Conservation (phyloP, 2,329 filamentous ascomycete genomes). For the Juglanconis sp. region DNA sequence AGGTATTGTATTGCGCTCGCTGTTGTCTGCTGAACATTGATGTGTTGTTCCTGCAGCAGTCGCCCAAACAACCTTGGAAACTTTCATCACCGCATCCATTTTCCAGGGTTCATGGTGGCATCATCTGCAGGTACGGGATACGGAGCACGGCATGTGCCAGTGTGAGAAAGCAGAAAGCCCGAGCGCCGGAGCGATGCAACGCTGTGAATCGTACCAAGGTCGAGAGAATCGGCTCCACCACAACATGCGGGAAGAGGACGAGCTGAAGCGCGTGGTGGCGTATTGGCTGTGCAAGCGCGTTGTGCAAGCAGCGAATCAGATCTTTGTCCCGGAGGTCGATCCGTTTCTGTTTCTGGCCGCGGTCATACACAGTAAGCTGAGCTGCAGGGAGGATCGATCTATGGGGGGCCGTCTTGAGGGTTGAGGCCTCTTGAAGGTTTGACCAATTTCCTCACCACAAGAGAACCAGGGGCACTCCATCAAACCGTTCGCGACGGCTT, state of each 20-base stretch:
- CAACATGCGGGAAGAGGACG: too few relatives aligned
- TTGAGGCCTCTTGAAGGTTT: background rate
- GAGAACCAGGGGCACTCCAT: background rate
- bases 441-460: background rate
- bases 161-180: background rate
- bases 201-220: background rate
- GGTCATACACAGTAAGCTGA: too few relatives aligned
- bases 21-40: too few relatives aligned
- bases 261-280: too few relatives aligned
- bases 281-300: too few relatives aligned
- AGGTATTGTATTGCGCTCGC: background rate
- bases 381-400: too few relatives aligned
- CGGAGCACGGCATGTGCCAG: background rate
- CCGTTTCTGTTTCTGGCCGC: too few relatives aligned
- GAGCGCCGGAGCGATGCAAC: conserved; percentile 1
- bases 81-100: background rate
- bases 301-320: too few relatives aligned
- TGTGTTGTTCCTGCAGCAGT: background rate
- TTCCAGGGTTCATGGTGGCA: background rate
- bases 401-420: background rate
- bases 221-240: background rate
- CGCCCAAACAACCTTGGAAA: background rate
- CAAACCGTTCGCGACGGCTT: background rate
- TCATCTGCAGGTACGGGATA: background rate
- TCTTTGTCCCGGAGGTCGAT: too few relatives aligned